Conservation (phyloP, 2,329 filamentous ascomycete species). For the Cordyceps tenuipes region DNA sequence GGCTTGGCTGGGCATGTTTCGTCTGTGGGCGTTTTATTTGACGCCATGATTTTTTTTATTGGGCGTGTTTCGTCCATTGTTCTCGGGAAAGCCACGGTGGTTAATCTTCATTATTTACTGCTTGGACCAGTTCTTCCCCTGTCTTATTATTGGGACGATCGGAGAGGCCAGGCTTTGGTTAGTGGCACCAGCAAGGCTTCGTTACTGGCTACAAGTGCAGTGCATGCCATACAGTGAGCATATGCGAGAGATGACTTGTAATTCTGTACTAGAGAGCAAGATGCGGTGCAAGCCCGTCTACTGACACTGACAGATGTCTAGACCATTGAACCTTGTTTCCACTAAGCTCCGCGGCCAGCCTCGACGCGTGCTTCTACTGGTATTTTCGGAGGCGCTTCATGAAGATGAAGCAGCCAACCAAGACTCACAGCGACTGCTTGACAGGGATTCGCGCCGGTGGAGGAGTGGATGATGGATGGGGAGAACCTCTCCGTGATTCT, state of each 20-base stretch:
- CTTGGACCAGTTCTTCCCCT: not conserved
- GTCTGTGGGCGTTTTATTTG: not conserved
- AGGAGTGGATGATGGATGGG: not conserved
- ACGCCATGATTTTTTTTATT: not conserved
- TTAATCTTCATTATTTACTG: not conserved
- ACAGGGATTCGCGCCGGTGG: not conserved
- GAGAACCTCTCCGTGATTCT: not conserved
- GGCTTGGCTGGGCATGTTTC: not conserved
- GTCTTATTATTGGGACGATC: not conserved
- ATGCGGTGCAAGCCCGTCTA: too few species aligned
- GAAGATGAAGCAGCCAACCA: conserved; percentile 6
- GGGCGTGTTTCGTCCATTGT: not conserved
- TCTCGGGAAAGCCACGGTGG: conserved; percentile 1
- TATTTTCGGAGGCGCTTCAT: not conserved
- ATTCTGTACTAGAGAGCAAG: not conserved
- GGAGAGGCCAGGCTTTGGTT: not conserved
- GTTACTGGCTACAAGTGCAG: not conserved
- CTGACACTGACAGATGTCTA: not conserved
- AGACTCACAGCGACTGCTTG: conserved; percentile 1
- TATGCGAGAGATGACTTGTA: not conserved
- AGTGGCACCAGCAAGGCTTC: not conserved
- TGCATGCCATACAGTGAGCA: not conserved
- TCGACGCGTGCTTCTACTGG: conserved; percentile 4
- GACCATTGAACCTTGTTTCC: not conserved
- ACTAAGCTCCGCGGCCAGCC: not conserved